phyloP scores from a whole-genome alignment of 108 stramenopile species.

The Pinguiococcus pyrenoidosus region DNA sequence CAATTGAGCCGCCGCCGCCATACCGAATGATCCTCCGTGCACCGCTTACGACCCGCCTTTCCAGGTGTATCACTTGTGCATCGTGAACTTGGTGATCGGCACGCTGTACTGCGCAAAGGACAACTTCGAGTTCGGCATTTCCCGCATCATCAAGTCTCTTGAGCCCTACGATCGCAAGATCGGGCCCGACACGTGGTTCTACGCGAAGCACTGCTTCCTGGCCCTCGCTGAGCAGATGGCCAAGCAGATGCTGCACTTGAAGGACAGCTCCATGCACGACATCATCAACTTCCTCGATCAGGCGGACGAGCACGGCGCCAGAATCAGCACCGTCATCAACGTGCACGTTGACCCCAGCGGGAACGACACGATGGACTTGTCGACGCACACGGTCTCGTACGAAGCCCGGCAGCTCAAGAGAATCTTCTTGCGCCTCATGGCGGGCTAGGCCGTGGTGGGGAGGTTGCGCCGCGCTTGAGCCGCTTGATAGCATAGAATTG shows the following conservation, averaged over 20 bases:
- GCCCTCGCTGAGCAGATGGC: constrained; percentile 55
- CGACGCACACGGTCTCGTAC: constrained; percentile 37
- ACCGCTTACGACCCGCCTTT: too few species aligned
- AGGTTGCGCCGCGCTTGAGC: too few species aligned
- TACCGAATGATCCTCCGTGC: too few species aligned
- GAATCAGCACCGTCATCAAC: constrained; percentile 37
- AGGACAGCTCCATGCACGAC: constrained; percentile 50
- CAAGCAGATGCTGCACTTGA: constrained; percentile 54
- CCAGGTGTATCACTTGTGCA: constrained; percentile 61
- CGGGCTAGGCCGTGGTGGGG: too few species aligned
- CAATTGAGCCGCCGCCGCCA: too few species aligned
- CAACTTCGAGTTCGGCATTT: constrained; percentile 75
- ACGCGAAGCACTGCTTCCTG: constrained; percentile 66
- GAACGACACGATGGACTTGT: constrained; percentile 8
- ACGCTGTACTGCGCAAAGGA: constrained; percentile 74
- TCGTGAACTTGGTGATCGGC: constrained; percentile 73
- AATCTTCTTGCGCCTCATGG: constrained; percentile 39
- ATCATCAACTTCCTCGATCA: constrained; percentile 54
- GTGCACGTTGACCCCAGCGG: constrained; percentile 30
- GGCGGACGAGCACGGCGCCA: constrained; percentile 37
- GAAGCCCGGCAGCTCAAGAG: constrained; percentile 45
- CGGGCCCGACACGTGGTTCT: constrained; percentile 63
- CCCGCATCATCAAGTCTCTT: constrained; percentile 56
- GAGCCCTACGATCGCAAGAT: constrained; percentile 70
- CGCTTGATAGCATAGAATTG: too few species aligned